Evolutionary conservation across 768 basidiomycete genomes (phyloP), one percentile per base, ranked within the genome.

Genomic region (Tricholomella constricta): DNA sequence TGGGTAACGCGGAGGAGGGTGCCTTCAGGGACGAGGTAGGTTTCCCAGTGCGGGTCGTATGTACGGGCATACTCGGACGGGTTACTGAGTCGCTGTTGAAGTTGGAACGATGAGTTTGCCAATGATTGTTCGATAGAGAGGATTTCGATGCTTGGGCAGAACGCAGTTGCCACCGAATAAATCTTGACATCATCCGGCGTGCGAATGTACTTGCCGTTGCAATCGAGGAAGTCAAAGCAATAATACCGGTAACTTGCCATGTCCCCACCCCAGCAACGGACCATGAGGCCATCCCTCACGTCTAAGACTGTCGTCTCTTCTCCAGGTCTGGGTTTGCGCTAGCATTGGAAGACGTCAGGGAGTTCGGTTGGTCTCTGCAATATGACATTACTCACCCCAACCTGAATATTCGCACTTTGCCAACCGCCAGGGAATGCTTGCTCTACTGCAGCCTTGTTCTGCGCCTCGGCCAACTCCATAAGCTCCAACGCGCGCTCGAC

Each of bases 11-110:
- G 48, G 23, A 60, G 58, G 48, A 56, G 25, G 48, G 48, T 56
- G 34, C 58, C 55, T 54, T 57, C 51, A 36, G 5, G 50, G 36
- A 59, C 36, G 20, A 56, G 1, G 51, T 59, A 59, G 12, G 58
- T 59, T 37, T 60, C 58, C 58, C 58, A 56, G 35, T 60, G 41
- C 42, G 55, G 51, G 48, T 60, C 58, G 52, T 44, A 49, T 29
- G 6, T 11, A 31, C 29, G 40, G n/a, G 45, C 23, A 48, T n/a
- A n/a, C n/a, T n/a, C n/a, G n/a, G n/a, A n/a, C n/a, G n/a, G n/a
- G n/a, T n/a, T n/a, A n/a, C n/a, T n/a, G 54, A 42, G 22, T 41
- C 35, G 19, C n/a, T 32, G 7, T 31, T 31, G 6, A 31, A 6
- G 29, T 31, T 6, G 6, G 6, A 31, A 6, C 29, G 11, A 6